Evolutionary conservation across 2,329 filamentous ascomycete species (phyloP), one percentile per base, ranked within the genome.

Genomic region (Exophiala dermatitidis): DNA sequence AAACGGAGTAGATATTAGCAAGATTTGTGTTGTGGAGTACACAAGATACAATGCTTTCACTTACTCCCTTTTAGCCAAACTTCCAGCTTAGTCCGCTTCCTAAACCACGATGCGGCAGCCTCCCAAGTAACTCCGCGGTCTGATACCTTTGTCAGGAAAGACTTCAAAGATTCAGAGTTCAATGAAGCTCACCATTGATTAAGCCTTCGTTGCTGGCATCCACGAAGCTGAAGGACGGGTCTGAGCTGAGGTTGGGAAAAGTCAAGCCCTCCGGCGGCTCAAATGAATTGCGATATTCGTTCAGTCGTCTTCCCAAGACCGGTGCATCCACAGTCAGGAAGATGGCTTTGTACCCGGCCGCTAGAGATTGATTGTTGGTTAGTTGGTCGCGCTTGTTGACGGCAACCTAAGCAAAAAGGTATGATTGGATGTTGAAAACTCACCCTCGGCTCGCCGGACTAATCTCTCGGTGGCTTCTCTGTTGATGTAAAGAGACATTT

Each of bases 321-420:
- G 79, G 78, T 0, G 72, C 72, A 57, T 82, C 79, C 1, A 80
- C 77, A 0, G 78, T 77, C 1, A 83, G 62, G 32, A 82, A 72
- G 2, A 81, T 65, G 0, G 78, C 78, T 56, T 76, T 76, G 63
- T 76, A 80, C 5, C 77, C 77, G 0, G 73, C 69, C 49, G 66
- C 68, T 73, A 44, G 5, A 6, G 12, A 9, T 26, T 34, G 6
- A 12, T 41, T 12, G n/a, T 7, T 12, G 37, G 33, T 34, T 34
- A 10, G 33, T 6, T 6, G 33, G 6, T 34, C 33, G 33, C 33
- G 10, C 33, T 8, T 41, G 37, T 41, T 5, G 37, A 5, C 37
- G n/a, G 33, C 33, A n/a, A 36, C n/a, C 33, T 19, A 19, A 19
- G 19, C 19, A n/a, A 36, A 7, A 36, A n/a, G 7, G 10, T 12